phyloP scores from a whole-genome alignment of 2,329 filamentous ascomycete genomes.

The Xylaria sp. region DNA sequence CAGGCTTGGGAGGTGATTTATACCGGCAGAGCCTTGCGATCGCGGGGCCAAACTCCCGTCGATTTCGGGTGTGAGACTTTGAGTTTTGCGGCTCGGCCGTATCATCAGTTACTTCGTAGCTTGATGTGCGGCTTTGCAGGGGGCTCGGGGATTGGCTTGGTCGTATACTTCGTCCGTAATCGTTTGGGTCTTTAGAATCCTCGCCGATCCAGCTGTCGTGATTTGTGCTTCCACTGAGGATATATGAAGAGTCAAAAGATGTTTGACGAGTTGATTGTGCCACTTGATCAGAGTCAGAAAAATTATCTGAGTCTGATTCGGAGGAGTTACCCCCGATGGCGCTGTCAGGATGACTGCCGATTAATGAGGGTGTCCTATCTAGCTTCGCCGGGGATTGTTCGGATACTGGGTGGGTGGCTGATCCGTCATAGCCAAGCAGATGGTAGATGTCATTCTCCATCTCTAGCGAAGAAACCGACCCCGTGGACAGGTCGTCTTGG shows the following conservation, averaged over 20 bases:
- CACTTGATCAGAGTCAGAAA: slow-evolving; percentile 27
- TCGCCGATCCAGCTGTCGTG: background rate
- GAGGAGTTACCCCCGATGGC: slow-evolving; percentile 7
- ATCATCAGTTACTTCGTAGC: background rate
- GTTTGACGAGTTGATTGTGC: slow-evolving; percentile 28
- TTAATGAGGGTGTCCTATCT: background rate
- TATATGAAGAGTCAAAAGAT: slow-evolving; percentile 19
- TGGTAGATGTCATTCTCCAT: slow-evolving; percentile 34
- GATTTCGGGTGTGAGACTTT: background rate
- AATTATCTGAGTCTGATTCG: slow-evolving; percentile 22
- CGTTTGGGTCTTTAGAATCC: background rate
- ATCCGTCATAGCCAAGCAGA: slow-evolving; percentile 19
- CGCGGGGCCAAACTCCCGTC: slow-evolving; percentile 26
- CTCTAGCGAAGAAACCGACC: slow-evolving; percentile 16
- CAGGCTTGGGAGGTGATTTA: slow-evolving; percentile 22
- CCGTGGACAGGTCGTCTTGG: background rate
- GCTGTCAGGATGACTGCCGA: background rate
- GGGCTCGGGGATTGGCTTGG: background rate
- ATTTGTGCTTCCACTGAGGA: background rate
- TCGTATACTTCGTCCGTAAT: background rate
- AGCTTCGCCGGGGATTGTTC: background rate
- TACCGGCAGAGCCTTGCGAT: slow-evolving; percentile 29
- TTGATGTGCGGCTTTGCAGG: background rate
- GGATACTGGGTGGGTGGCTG: background rate
- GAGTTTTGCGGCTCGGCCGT: background rate